Conservation (phyloP, 495 filamentous ascomycete species). For the Penicillium daleae region DNA sequence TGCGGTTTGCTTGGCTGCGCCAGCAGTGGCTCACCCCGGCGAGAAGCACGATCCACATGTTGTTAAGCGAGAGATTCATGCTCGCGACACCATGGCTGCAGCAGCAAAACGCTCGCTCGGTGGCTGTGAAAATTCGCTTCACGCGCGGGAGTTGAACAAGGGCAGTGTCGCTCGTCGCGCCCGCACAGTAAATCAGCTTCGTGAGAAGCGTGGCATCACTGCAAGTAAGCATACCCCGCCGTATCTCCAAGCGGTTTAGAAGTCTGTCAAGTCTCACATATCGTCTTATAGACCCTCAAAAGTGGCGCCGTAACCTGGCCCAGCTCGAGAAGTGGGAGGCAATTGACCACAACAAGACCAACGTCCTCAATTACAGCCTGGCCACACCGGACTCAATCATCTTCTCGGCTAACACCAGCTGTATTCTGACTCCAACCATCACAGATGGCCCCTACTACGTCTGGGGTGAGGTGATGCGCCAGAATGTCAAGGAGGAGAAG, state of each 20-base stretch:
- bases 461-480: conserved; percentile 50
- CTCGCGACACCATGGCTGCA: conserved; percentile 33
- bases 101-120: conserved; percentile 33
- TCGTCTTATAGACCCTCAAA: conserved; percentile 25
- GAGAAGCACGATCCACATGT: conserved; percentile 42
- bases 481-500: conserved; percentile 47
- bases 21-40: conserved; percentile 39
- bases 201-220: conserved; percentile 52
- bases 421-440: conserved; percentile 56
- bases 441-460: conserved; percentile 61
- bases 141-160: conserved; percentile 35
- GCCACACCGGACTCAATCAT: conserved; percentile 40
- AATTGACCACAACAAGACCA: conserved; percentile 50
- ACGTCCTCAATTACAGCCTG: conserved; percentile 26
- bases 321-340: conserved; percentile 54
- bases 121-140: conserved; percentile 30
- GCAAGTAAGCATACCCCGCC: conserved; percentile 37
- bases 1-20: conserved; percentile 27
- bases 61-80: conserved; percentile 37
- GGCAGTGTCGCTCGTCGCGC: conserved; percentile 44
- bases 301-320: conserved; percentile 37
- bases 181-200: conserved; percentile 44
- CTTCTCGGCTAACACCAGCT: conserved; percentile 58
- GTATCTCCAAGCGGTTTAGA: not conserved
- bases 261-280: not conserved